Conservation (phyloP, 495 filamentous ascomycete species). For the Echria macrotheca region DNA sequence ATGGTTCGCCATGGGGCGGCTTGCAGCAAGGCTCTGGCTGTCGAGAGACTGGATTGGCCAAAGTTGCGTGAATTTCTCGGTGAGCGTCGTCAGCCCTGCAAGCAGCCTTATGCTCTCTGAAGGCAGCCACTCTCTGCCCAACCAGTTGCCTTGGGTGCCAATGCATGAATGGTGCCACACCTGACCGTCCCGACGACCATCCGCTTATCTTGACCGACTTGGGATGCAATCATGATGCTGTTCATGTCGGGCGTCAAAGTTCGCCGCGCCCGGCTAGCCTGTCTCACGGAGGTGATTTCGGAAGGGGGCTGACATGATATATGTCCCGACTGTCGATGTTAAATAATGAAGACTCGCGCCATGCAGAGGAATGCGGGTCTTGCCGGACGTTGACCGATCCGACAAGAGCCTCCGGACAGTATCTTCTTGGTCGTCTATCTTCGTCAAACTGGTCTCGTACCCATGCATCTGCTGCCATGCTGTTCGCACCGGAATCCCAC, state of each 20-base stretch:
- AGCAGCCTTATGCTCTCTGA: slow-evolving; percentile 12
- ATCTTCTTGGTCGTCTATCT: neutral
- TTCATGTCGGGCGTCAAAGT: slow-evolving; percentile 2
- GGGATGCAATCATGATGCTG: no score
- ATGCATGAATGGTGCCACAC: slow-evolving; percentile 14
- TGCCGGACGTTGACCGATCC: no score
- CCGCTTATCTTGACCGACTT: slow-evolving; percentile 1
- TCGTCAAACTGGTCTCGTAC: neutral
- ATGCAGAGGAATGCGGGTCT: neutral
- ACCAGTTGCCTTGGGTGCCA: slow-evolving; percentile 19
- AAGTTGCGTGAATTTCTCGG: slow-evolving; percentile 8
- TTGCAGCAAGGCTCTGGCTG: slow-evolving; percentile 9
- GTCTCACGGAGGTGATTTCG: slow-evolving; percentile 1
- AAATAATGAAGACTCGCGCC: no score
- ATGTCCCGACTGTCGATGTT: no score
- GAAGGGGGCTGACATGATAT: neutral
- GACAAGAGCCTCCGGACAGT: neutral
- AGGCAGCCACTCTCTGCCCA: slow-evolving; percentile 14
- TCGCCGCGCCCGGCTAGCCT: slow-evolving; percentile 7
- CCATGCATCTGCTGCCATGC: slow-evolving; percentile 17
- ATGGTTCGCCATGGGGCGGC: slow-evolving; percentile 18
- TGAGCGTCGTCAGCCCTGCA: slow-evolving; percentile 20
- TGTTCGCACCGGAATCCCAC: slow-evolving; percentile 2
- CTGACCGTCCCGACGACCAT: neutral
- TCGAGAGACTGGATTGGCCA: slow-evolving; percentile 14